Evolutionary conservation across 2,329 filamentous ascomycete species (phyloP).

Genomic region (Immersiporthe knoxdaviesiana): DNA sequence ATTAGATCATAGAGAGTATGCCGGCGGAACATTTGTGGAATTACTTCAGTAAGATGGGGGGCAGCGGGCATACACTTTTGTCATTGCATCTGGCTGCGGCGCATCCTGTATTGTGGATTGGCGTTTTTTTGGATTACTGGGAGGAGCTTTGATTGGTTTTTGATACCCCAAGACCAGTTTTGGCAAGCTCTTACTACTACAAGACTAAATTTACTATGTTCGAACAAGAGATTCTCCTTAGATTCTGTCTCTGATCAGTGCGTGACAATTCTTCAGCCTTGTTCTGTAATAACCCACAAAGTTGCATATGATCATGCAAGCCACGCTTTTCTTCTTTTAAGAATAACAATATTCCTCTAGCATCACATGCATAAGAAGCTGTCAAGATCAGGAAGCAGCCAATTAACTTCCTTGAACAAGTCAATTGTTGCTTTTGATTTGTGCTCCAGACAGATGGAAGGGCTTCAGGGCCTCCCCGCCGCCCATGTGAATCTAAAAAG

Average conservation of each 20-base stretch:
- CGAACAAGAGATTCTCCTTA: background rate
- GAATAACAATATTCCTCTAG: too few relatives aligned
- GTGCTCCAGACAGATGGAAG: background rate
- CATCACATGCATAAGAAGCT: background rate
- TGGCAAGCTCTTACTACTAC: conserved; percentile 6
- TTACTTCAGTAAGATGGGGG: background rate
- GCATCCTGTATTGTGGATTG: conserved; percentile 19
- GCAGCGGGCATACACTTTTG: background rate
- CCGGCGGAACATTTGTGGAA: conserved; percentile 9
- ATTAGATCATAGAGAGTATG: background rate
- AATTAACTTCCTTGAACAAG: background rate
- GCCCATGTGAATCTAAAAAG: background rate
- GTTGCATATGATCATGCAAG: background rate
- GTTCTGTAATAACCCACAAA: background rate
- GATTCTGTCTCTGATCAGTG: background rate
- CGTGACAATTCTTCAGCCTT: background rate
- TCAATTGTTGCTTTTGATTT: background rate
- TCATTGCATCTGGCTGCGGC: conserved; percentile 19
- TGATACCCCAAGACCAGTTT: conserved; percentile 19
- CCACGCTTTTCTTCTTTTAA: background rate
- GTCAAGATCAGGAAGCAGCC: background rate
- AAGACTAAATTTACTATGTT: conserved; percentile 23
- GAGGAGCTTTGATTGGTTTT: conserved; percentile 21
- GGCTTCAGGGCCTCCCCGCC: background rate
- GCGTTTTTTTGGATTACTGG: conserved; percentile 24